Evolutionary conservation across 257 asterid species (phyloP).

Genomic region (Nicotiana undulata): DNA sequence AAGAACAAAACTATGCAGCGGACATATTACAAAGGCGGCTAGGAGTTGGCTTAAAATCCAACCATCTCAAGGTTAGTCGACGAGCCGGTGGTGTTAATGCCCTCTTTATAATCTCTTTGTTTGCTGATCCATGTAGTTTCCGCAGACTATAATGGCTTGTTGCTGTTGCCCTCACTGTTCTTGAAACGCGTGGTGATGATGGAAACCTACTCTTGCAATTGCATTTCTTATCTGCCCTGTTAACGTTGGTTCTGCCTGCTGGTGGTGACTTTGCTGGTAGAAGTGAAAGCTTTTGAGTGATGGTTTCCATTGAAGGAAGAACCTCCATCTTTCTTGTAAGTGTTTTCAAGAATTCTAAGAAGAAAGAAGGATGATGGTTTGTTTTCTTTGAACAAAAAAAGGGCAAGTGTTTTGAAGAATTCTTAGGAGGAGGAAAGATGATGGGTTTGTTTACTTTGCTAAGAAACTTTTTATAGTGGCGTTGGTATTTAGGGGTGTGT

Average conservation of each 20-base stretch:
- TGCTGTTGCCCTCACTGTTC: neutral
- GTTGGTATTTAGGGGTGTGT: neutral
- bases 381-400: neutral
- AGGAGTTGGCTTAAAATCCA: constrained; percentile 56
- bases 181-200: neutral
- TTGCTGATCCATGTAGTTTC: constrained; percentile 23
- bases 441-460: neutral
- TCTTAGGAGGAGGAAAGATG: neutral
- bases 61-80: constrained; percentile 50
- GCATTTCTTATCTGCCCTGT: neutral
- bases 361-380: neutral
- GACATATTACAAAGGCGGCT: constrained; percentile 49
- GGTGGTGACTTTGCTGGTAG: neutral
- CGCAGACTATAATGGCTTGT: neutral
- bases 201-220: neutral
- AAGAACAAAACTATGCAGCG: constrained; percentile 10
- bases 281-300: neutral
- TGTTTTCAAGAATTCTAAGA: neutral
- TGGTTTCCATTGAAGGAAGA: neutral
- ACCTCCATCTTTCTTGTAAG: neutral
- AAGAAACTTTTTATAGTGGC: neutral
- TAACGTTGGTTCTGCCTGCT: neutral
- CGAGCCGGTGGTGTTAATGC: constrained; percentile 51
- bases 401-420: neutral
- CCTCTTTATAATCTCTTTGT: constrained; percentile 48